A percentile compares a stretch with the other conserved stretches of the same genome.
These are phyloP conservation scores for Agrocybe pediades DNA, from an alignment of 768 basidiomycete genomes.

Conservation along the genomic window DNA sequence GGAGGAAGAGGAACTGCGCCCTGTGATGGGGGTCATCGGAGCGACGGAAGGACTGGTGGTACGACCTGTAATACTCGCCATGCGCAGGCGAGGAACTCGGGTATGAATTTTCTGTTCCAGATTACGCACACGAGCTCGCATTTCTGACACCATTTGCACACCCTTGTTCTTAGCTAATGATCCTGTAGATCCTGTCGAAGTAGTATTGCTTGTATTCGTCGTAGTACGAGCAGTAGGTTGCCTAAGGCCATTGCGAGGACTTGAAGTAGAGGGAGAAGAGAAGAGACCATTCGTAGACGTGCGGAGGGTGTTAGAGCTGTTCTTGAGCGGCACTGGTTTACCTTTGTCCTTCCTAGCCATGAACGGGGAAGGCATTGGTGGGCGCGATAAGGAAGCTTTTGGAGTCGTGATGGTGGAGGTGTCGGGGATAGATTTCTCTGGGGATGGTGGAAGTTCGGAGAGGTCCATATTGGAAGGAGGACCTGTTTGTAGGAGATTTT, in stretches of 20 bases:
- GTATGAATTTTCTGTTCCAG: constrained; percentile 88
- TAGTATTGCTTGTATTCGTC: constrained; percentile 37
- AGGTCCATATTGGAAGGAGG: constrained; percentile 28
- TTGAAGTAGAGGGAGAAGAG: constrained; percentile 41
- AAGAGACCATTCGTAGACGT: constrained; percentile 59
- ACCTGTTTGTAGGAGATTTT: constrained; percentile 24
- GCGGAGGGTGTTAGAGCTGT: constrained; percentile 46
- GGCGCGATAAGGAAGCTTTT: constrained; percentile 35
- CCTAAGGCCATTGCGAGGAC: constrained; percentile 51
- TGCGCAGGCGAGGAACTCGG: constrained; percentile 80
- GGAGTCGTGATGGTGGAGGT: constrained; percentile 34
- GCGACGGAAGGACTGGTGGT: constrained; percentile 36
- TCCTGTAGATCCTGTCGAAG: constrained; percentile 38
- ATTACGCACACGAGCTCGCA: constrained; percentile 82
- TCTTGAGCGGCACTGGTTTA: constrained; percentile 43
- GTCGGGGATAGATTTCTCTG: constrained; percentile 22
- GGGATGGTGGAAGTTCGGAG: constrained; percentile 25
- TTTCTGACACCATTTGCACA: constrained; percentile 91
- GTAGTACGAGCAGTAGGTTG: constrained; percentile 43
- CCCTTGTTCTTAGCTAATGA: constrained; percentile 74
- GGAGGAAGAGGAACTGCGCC: constrained; percentile 36
- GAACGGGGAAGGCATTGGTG: constrained; percentile 45
- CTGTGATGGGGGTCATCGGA: constrained; percentile 24
- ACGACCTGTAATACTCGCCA: constrained; percentile 73
- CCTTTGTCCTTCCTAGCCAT: constrained; percentile 51